A percentile compares a stretch with the other conserved stretches of the same genome.
Evolutionary conservation across 2,329 filamentous ascomycete genomes (phyloP).

Genomic region (Botrytis sinoallii): DNA sequence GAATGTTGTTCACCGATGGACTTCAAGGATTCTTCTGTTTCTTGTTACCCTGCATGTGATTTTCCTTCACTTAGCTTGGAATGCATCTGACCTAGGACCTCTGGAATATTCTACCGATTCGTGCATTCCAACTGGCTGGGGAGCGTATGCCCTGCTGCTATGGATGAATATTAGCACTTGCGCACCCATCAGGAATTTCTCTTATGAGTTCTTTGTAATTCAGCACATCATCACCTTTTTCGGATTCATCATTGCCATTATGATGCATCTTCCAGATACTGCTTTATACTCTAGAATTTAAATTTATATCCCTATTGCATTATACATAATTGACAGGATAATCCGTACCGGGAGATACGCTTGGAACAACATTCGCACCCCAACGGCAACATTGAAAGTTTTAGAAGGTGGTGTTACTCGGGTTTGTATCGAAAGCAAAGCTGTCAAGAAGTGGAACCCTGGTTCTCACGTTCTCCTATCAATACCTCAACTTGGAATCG

Average conservation of each 20-base stretch:
- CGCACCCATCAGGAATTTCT: constrained; percentile 60
- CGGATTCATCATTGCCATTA: constrained; percentile 39
- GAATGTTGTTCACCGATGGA: constrained; percentile 73
- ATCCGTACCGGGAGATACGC: constrained; percentile 34
- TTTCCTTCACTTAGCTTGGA: constrained; percentile 31
- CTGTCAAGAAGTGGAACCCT: constrained; percentile 40
- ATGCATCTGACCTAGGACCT: constrained; percentile 28
- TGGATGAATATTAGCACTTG: constrained; percentile 65
- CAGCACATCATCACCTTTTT: constrained; percentile 60
- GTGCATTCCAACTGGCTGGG: constrained; percentile 50
- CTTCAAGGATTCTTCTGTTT: constrained; percentile 63
- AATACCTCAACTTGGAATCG: constrained; percentile 51
- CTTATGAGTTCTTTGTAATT: constrained; percentile 67
- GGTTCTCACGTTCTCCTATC: constrained; percentile 61
- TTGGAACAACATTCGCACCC: constrained; percentile 37
- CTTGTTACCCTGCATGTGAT: constrained; percentile 47
- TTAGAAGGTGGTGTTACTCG: constrained; percentile 41
- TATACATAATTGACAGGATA: constrained; percentile 30
- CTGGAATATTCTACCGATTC: constrained; percentile 33
- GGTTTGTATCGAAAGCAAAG: constrained; percentile 37
- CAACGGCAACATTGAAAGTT: constrained; percentile 31
- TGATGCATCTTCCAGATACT: constrained; percentile 38
- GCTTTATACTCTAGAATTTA: constrained; percentile 35
- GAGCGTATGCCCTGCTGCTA: constrained; percentile 61
- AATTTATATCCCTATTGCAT: constrained; percentile 32